Base-by-base conservation (phyloP, 345 rosid genomes). In the Bruguiera sexangula region DNA sequence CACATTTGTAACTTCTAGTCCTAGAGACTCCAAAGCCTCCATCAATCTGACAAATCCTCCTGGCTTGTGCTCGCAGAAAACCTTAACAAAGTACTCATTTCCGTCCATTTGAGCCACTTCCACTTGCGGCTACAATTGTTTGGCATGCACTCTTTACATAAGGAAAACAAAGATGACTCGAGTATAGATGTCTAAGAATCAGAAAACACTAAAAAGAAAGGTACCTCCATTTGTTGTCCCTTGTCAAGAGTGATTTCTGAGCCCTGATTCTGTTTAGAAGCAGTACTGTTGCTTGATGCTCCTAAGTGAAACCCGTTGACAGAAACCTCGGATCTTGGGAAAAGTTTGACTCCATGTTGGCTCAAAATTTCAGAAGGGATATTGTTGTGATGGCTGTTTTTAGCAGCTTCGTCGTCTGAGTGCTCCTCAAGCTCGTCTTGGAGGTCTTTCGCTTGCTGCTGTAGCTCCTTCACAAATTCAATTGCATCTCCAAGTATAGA, bases 161-260 rank as follows among this genome's bases (percentile, higher is more conserved):
- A 68, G n/a, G 51, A 18, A 37, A 27, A 13, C 4, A 37, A 43
- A 46, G 20, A 59, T 29, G 54, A 10, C 37, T 65, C 2, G 2
- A 48, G 5, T 10, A 15, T 4, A 50, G 26, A 63, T 46, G 27
- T 15, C 11, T 7, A 50, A 18, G 21, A 29, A 43, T 43, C 16
- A 18, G 18, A 54, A 26, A 31, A 6, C 34, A 60, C 6, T 7
- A 15, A 24, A 60, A 22, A 56, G 26, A 43, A 11, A 18, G 69
- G n/a, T 75, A 88, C 97, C 98, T 89, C 98, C 97, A 95, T 95
- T 64, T 90, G 97, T 69, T 88, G 99, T 74, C 85, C 83, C 84
- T 88, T 88, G 52, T 90, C 90, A 51, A 70, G 82, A 51, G 78
- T 55, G 54, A 36, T 75, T 27, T 84, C 88, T n/a, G 69, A 24